Base-by-base conservation (phyloP, 768 basidiomycete species). In the Boletellus emodensis region DNA sequence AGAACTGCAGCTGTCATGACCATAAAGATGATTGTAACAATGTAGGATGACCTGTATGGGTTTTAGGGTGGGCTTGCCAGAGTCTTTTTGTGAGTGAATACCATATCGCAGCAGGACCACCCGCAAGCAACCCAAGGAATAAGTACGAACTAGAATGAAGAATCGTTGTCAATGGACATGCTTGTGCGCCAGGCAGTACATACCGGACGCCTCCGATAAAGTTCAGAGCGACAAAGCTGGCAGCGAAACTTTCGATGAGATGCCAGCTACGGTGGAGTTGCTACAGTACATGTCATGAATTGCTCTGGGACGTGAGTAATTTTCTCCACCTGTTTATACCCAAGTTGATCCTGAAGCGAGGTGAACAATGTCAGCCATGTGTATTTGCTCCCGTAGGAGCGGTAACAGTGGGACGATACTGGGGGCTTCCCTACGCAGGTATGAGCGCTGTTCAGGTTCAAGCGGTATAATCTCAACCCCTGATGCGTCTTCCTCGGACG, bases 371-470 rank as follows among this genome's bases (percentile, higher is more conserved):
- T 89, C 70, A 90, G 85, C 75, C 57, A 61, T 58, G 61, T 59
- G 53, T 59, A 48, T 64, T 66, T 60, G 63, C 75, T 74, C 71
- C 67, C 62, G 59, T 52, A 52, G 66, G 60, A 68, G 73, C 69
- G 71, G 65, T 56, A 63, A 67, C 64, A 66, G 68, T 65, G 70
- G 71, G 72, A 67, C 60, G 72, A 85, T 75, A 81, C 86, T 86
- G 76, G 49, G 75, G 87, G 86, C 86, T 90, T 94, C 90, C 90
- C 90, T 92, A 90, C 91, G 92, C 91, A 91, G 89, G 88, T 90
- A 78, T 92, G 79, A 90, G 82, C 87, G 78, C 90, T 91, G 86
- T 80, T 90, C 92, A 94, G 90, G 91, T 93, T 93, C 88, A 71
- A 82, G 84, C 92, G 90, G 91, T 94, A 82, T 94, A 53, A 88